Percentiles rank a stretch among this genome's conserved stretches.
These are phyloP conservation scores for Lasiodiplodia theobromae DNA, from an alignment of 2,329 filamentous ascomycete genomes.

Conservation along the genomic window DNA sequence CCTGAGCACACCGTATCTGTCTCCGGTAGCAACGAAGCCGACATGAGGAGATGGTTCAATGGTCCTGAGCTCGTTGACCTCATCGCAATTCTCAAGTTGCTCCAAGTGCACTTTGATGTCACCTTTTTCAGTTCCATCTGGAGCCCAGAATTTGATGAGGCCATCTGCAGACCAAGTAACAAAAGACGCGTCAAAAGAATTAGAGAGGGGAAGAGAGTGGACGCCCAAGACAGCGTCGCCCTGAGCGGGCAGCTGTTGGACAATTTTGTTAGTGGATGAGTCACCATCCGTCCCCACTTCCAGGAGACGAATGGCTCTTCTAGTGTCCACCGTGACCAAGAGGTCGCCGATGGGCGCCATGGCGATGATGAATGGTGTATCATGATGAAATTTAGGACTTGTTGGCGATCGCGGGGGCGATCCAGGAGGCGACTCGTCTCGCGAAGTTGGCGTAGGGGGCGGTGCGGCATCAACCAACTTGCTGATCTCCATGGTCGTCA, in stretches of 20 bases:
- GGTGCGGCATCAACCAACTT: slow-evolving; percentile 45
- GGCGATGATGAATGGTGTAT: slow-evolving; percentile 45
- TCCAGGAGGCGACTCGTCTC: slow-evolving; percentile 42
- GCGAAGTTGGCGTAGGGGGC: slow-evolving; percentile 45
- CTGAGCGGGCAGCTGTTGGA: slow-evolving; percentile 62
- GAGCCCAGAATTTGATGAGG: slow-evolving; percentile 81
- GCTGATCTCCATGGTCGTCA: slow-evolving; percentile 53
- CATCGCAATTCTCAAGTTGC: slow-evolving; percentile 57
- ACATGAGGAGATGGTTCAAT: slow-evolving; percentile 67
- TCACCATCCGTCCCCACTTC: slow-evolving; percentile 55
- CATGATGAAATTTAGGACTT: slow-evolving; percentile 31
- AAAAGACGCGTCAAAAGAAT: slow-evolving; percentile 72
- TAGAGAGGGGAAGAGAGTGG: slow-evolving; percentile 66
- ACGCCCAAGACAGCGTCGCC: slow-evolving; percentile 73
- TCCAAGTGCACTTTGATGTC: slow-evolving; percentile 75
- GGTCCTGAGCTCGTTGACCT: slow-evolving; percentile 65
- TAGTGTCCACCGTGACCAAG: slow-evolving; percentile 69
- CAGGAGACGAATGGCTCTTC: slow-evolving; percentile 72
- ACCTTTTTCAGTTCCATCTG: slow-evolving; percentile 71
- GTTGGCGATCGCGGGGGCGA: slow-evolving; percentile 30
- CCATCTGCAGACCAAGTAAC: slow-evolving; percentile 89
- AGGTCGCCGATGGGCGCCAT: slow-evolving; percentile 47
- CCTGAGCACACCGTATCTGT: slow-evolving; percentile 82
- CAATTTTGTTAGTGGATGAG: slow-evolving; percentile 39
- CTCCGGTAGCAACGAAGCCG: slow-evolving; percentile 78